Conservation (phyloP, 371 early-diverging fungal species). For the Mucor ambiguus region DNA sequence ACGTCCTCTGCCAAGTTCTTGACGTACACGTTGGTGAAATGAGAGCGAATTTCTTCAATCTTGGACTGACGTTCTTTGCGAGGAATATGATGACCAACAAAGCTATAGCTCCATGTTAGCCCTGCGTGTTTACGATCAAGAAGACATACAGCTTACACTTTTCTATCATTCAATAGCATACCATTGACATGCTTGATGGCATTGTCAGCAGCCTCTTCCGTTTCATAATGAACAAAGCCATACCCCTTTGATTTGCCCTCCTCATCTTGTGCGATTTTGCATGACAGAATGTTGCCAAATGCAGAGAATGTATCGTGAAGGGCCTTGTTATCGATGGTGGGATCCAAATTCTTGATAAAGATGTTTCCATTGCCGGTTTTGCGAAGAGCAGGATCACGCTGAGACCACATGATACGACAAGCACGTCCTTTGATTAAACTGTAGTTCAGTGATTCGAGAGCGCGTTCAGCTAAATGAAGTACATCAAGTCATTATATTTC, state of each 20-base stretch:
- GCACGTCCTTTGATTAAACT: conserved; percentile 89
- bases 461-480: conserved; percentile 76
- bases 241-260: conserved; percentile 86
- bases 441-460: conserved; percentile 94
- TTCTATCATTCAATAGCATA: conserved; percentile 90
- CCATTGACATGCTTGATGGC: conserved; percentile 94
- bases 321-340: conserved; percentile 93
- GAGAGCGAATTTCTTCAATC: conserved; percentile 72
- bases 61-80: conserved; percentile 82
- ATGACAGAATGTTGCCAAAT: conserved; percentile 91
- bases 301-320: conserved; percentile 95
- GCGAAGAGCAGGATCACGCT: conserved; percentile 96
- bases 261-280: conserved; percentile 89
- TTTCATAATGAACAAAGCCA: conserved; percentile 97
- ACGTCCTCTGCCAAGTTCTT: conserved; percentile 85
- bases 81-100: conserved; percentile 81
- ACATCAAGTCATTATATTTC: conserved; percentile 23
- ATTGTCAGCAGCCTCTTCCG: conserved; percentile 78
- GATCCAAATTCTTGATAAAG: conserved; percentile 99
- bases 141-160: conserved; percentile 52
- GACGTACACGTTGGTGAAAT: conserved; percentile 93
- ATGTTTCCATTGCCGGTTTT: conserved; percentile 95
- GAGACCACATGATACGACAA: conserved; percentile 99
- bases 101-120: conserved; percentile 25
- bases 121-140: not conserved